phyloP scores from a whole-genome alignment of 495 filamentous ascomycete species.

The Parachaetomium inaequale region DNA sequence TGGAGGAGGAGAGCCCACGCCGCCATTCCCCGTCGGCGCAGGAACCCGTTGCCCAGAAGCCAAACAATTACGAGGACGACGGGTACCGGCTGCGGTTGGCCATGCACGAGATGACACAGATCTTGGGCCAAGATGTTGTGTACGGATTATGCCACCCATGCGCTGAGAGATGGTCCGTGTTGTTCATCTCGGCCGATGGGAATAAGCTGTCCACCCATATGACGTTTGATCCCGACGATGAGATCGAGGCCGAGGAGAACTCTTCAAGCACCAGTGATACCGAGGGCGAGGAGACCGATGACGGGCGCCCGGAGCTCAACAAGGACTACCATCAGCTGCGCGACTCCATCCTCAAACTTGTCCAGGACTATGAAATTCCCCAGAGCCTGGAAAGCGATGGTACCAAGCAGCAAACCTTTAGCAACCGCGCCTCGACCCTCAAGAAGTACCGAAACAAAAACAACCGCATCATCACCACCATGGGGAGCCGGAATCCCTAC shows the following conservation, averaged over 20 bases:
- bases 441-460: constrained; percentile 51
- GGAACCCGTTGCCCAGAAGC: constrained; percentile 31
- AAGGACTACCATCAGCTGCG: constrained; percentile 82
- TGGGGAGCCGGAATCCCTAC: constrained; percentile 55
- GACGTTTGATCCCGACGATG: constrained; percentile 66
- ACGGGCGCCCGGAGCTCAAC: constrained; percentile 64
- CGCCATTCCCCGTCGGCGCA: constrained; percentile 43
- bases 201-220: constrained; percentile 65
- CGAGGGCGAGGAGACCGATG: constrained; percentile 59
- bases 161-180: constrained; percentile 68
- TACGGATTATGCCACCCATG: constrained; percentile 66
- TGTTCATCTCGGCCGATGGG: constrained; percentile 72
- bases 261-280: constrained; percentile 57
- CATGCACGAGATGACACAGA: constrained; percentile 62
- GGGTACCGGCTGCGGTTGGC: constrained; percentile 54
- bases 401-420: constrained; percentile 55
- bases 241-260: constrained; percentile 59
- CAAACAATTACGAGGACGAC: constrained; percentile 52
- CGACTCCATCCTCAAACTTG: constrained; percentile 74
- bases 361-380: constrained; percentile 74
- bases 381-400: constrained; percentile 53
- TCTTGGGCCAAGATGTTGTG: constrained; percentile 55
- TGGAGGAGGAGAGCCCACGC: constrained; percentile 50
- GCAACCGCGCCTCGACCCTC: constrained; percentile 55
- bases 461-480: constrained; percentile 50